Evolutionary conservation across 2,329 filamentous ascomycete species (phyloP).

Genomic region (Curvularia eragrostidis): DNA sequence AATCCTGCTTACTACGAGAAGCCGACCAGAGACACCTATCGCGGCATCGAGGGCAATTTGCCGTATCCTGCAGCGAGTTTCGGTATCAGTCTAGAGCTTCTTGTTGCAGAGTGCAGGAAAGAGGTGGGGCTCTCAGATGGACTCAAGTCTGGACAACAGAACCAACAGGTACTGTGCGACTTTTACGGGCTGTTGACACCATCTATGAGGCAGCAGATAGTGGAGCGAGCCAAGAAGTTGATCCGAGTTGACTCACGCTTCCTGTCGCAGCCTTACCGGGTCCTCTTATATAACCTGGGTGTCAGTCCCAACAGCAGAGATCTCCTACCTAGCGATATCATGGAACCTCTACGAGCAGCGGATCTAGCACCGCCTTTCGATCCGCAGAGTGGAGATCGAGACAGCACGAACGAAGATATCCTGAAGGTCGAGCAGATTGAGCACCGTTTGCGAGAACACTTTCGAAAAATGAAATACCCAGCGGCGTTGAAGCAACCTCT

Average conservation of each 20-base stretch:
- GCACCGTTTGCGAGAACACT: constrained; percentile 17
- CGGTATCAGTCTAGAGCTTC: constrained; percentile 23
- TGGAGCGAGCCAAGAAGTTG: constrained; percentile 25
- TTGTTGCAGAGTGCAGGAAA: constrained; percentile 18
- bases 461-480: constrained; percentile 20
- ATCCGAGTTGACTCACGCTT: constrained; percentile 23
- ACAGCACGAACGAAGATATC: constrained; percentile 7
- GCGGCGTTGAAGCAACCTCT: constrained; percentile 3
- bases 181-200: constrained; percentile 34
- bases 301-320: constrained; percentile 19
- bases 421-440: constrained; percentile 31
- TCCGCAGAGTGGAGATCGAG: background rate
- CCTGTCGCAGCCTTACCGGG: constrained; percentile 16
- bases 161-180: constrained; percentile 21
- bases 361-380: constrained; percentile 27
- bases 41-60: constrained; percentile 16
- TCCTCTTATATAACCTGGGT: constrained; percentile 27
- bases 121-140: constrained; percentile 8
- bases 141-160: background rate
- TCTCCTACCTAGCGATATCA: constrained; percentile 37
- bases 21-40: background rate
- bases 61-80: constrained; percentile 18
- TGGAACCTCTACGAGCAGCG: constrained; percentile 31
- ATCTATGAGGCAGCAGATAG: constrained; percentile 21
- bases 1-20: constrained; percentile 13